Conservation (phyloP, 2,329 filamentous ascomycete genomes). For the Fusarium graminum region DNA sequence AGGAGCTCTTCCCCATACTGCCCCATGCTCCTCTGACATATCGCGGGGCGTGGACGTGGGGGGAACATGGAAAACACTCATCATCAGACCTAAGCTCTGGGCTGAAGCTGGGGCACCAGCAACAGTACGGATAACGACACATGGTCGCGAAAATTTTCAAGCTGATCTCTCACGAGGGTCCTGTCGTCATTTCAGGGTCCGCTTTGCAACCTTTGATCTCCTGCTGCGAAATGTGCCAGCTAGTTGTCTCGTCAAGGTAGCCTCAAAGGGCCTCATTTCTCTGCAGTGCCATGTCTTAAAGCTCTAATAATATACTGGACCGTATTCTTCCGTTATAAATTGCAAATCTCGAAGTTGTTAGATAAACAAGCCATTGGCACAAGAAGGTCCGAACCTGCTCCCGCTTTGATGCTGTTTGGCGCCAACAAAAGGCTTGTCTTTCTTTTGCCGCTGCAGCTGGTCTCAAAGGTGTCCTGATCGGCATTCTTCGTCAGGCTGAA, state of each 20-base stretch:
- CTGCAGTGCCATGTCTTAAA: constrained; percentile 9
- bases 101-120: constrained; percentile 12
- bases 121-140: constrained; percentile 1
- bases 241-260: constrained; percentile 26
- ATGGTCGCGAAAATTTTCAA: constrained; percentile 9
- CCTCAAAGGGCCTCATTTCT: constrained; percentile 41
- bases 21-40: constrained; percentile 39
- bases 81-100: constrained; percentile 20
- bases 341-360: not conserved
- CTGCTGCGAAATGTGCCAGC: not conserved
- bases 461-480: constrained; percentile 19
- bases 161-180: constrained; percentile 5
- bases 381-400: not conserved
- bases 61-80: constrained; percentile 31
- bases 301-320: not conserved
- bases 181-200: constrained; percentile 36
- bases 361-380: not conserved
- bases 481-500: constrained; percentile 8
- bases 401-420: constrained; percentile 2
- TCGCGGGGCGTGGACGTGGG: constrained; percentile 39
- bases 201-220: constrained; percentile 29
- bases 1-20: constrained; percentile 35
- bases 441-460: not conserved
- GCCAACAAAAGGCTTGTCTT: not conserved
- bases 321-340: constrained; percentile 11